Base-by-base conservation (phyloP, 805 yeast genomes). In the Starmerella stigmatis region DNA sequence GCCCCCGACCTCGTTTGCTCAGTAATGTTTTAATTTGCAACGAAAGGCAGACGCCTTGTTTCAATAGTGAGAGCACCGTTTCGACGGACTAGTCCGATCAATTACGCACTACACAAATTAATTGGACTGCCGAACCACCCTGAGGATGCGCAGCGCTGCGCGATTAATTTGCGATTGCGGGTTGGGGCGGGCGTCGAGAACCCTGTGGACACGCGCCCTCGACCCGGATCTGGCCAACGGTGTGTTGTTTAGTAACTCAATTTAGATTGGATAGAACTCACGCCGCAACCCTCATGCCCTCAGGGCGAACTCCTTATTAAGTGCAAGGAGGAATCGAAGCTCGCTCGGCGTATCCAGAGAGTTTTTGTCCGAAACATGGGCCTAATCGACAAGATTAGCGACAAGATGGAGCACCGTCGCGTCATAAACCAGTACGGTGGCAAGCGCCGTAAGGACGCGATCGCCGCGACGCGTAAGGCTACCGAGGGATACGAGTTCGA, bases 401-500 rank as follows among this genome's bases (percentile, higher is more conserved):
- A 48, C 36, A 53, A 54, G 30, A 48, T 57, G 29, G 60, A 58
- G 46, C 49, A 52, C 46, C 54, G 59, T 10, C 51, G 55, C 28
- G 56, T 57, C 13, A 43, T 55, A 10, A 51, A 56, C 49, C 54
- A 53, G 20, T 56, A 58, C 48, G 52, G 48, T 5, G 50, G 55
- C n/a, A 50, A 49, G 38, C 50, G 61, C 3, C 47, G 60, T 22
- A 52, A 58, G 45, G 46, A 39, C 11, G 60, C 59, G 12, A 38
- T 51, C 19, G 45, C 42, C 16, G 57, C 57, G 20, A 55, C 60
- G 10, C 55, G 49, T 15, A 48, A 46, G 19, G 45, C 38, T 25
- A 56, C 51, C 33, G 55, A 51, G 33, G 58, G 56, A 43, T 56
- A 56, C 54, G 57, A 56, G 48, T 55, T 49, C 45, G 56, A 55